Percentiles rank a stretch among this genome's conserved stretches.
phyloP scores from a whole-genome alignment of 148 eudicot genomes.

The Beta vulgaris region DNA sequence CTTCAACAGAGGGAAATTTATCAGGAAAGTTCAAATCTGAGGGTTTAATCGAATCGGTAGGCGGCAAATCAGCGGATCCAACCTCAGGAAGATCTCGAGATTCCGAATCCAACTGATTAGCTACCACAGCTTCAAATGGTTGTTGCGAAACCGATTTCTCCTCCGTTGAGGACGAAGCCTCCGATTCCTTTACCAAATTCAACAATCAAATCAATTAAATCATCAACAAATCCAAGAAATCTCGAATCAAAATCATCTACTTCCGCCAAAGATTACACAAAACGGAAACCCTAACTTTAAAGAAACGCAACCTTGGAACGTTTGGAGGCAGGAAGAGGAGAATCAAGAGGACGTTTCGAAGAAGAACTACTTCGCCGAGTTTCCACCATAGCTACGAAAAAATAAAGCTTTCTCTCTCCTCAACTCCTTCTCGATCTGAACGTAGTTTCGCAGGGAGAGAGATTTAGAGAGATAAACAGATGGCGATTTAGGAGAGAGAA shows the following conservation, averaged over 20 bases:
- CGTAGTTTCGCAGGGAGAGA: not conserved
- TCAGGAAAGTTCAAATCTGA: conserved; percentile 38
- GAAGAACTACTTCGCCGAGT: conserved; percentile 78
- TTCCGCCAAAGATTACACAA: too few relatives aligned
- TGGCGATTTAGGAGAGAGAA: conserved; percentile 1
- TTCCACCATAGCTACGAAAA: conserved; percentile 51
- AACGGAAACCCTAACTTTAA: conserved; percentile 4
- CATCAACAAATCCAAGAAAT: conserved; percentile 3
- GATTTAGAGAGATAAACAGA: conserved; percentile 15
- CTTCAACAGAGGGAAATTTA: conserved; percentile 40
- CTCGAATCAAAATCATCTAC: not conserved
- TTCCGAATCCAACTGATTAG: conserved; percentile 13
- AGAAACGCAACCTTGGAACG: conserved; percentile 54
- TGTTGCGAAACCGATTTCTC: conserved; percentile 35
- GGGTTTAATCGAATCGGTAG: conserved; percentile 26
- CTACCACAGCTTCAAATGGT: conserved; percentile 27
- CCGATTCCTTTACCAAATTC: conserved; percentile 43
- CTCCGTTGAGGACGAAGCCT: conserved; percentile 58
- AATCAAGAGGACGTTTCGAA: conserved; percentile 62
- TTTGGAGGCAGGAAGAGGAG: conserved; percentile 55
- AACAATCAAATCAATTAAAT: conserved; percentile 5
- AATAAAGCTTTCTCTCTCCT: not conserved
- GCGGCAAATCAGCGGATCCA: conserved; percentile 58
- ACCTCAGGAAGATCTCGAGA: conserved; percentile 49
- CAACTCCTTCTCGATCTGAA: conserved; percentile 25